Conservation (phyloP, 192 early-diverging fungal genomes). For the Mortierella antarctica region DNA sequence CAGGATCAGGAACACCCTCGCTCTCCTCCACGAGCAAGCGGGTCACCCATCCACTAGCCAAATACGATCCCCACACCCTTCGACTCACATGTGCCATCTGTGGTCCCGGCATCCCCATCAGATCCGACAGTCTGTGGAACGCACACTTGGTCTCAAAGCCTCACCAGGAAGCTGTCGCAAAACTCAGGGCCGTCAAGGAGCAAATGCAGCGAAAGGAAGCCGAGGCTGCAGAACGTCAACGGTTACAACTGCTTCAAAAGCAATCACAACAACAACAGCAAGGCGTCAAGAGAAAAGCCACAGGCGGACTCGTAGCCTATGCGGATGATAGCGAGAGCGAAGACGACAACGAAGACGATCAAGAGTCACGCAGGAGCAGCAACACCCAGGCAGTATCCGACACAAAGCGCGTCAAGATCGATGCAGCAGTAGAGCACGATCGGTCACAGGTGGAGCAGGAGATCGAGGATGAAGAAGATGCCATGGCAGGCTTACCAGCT, state of each 20-base stretch:
- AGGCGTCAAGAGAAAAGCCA: conserved; percentile 47
- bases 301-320: conserved; percentile 43
- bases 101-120: conserved; percentile 43
- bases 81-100: conserved; percentile 61
- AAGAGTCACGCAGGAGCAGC: not conserved
- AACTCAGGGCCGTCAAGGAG: conserved; percentile 58
- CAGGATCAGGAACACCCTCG: conserved; percentile 11
- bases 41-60: conserved; percentile 60
- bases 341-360: conserved; percentile 34
- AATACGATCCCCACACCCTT: conserved; percentile 58
- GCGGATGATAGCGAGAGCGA: conserved; percentile 46
- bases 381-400: conserved; percentile 8
- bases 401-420: conserved; percentile 36
- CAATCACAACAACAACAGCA: conserved; percentile 30
- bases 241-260: conserved; percentile 25
- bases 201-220: conserved; percentile 48
- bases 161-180: conserved; percentile 58
- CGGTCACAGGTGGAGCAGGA: conserved; percentile 26
- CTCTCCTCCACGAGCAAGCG: conserved; percentile 25
- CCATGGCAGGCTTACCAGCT: conserved; percentile 52
- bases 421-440: conserved; percentile 20
- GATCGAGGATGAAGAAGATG: conserved; percentile 46
- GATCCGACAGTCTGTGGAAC: conserved; percentile 58
- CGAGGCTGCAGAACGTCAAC: conserved; percentile 31
- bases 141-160: conserved; percentile 56